A percentile compares a stretch with the other conserved stretches of the same genome.
Conservation (phyloP, 2,329 filamentous ascomycete species). For the Nemania bipapillata region DNA sequence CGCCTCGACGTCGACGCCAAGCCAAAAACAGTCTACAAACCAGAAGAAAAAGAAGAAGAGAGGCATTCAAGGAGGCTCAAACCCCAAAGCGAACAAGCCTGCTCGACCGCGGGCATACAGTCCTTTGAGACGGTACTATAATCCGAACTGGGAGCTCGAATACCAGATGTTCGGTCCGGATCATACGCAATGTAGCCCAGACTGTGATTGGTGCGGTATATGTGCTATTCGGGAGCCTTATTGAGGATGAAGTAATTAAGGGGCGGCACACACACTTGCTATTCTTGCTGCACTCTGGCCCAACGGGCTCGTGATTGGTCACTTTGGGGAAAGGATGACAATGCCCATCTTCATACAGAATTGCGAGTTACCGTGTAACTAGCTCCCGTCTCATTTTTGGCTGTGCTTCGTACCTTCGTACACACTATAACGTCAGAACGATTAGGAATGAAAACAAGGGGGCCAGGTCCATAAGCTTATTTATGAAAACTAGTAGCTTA, state of each 20-base stretch:
- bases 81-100: background rate
- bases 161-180: background rate
- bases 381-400: too few species aligned
- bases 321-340: background rate
- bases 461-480: too few species aligned
- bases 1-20: background rate
- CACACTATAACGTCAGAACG: too few species aligned
- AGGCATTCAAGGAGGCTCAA: background rate
- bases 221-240: constrained; percentile 1
- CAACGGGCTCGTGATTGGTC: background rate
- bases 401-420: too few species aligned
- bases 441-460: too few species aligned
- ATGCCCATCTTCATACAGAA: too few species aligned
- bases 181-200: constrained; percentile 4
- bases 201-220: constrained; percentile 11
- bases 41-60: constrained; percentile 7
- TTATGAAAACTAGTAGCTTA: too few species aligned
- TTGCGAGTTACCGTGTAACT: too few species aligned
- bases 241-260: background rate
- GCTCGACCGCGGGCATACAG: background rate
- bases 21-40: background rate
- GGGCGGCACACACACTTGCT: background rate
- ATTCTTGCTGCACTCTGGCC: background rate
- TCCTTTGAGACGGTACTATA: constrained; percentile 5
- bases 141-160: constrained; percentile 1